Percentiles rank a stretch among this genome's conserved stretches.
Evolutionary conservation across 495 filamentous ascomycete genomes (phyloP).

Genomic region (Aspergillus saccharolyticus): DNA sequence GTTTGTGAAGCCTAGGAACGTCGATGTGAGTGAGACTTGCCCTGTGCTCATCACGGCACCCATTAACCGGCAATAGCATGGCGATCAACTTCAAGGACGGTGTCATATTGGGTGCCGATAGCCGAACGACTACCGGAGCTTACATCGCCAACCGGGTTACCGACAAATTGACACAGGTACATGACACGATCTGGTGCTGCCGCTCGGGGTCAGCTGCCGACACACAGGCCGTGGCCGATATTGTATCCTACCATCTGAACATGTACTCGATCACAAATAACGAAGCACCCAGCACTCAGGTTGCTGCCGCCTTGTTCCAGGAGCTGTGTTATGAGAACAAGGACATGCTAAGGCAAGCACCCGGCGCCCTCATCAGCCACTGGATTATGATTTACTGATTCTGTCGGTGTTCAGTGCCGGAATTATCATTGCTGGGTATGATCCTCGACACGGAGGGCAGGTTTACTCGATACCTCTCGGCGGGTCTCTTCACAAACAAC

Average conservation of each 20-base stretch:
- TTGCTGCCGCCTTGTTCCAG: constrained; percentile 90
- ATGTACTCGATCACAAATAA: constrained; percentile 86
- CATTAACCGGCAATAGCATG: constrained; percentile 37
- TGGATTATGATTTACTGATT: constrained; percentile 19
- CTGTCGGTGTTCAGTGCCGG: constrained; percentile 59
- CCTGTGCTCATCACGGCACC: neutral
- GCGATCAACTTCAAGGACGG: constrained; percentile 96
- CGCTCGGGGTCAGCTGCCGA: constrained; percentile 94
- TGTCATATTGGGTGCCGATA: constrained; percentile 94
- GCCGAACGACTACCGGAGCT: constrained; percentile 94
- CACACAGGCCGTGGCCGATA: constrained; percentile 96
- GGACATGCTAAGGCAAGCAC: constrained; percentile 69
- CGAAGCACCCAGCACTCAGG: constrained; percentile 86
- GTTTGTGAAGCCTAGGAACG: constrained; percentile 70
- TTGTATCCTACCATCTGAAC: constrained; percentile 92
- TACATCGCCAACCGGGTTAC: constrained; percentile 99
- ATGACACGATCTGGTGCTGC: constrained; percentile 99
- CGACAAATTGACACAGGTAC: constrained; percentile 96
- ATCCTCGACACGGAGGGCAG: constrained; percentile 87
- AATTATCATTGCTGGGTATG: constrained; percentile 96
- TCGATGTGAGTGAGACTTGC: constrained; percentile 70
- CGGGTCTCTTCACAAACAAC: constrained; percentile 94
- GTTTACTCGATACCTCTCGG: constrained; percentile 96
- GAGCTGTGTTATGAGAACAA: constrained; percentile 98
- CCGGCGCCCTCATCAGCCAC: neutral